Conservation (phyloP, 2,329 filamentous ascomycete species). For the Hirsutella rhossiliensis region DNA sequence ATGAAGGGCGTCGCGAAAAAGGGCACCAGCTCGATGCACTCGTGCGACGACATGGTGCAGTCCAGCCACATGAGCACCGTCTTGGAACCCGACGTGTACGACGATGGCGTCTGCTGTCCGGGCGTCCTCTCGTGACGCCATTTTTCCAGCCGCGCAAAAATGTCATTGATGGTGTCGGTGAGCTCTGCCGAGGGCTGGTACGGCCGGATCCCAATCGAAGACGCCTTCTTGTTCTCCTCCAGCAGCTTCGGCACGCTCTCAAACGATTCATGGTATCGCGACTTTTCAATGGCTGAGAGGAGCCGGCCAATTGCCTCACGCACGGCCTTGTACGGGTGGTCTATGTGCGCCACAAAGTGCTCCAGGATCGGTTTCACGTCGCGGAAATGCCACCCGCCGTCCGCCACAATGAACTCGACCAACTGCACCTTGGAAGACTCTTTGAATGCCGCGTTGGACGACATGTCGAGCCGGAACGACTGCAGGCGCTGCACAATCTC, state of each 20-base stretch:
- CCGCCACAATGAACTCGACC: slow-evolving; percentile 75
- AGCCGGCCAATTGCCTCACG: slow-evolving; percentile 89
- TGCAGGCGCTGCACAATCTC: slow-evolving; percentile 76
- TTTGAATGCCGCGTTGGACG: slow-evolving; percentile 95
- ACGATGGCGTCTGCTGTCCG: slow-evolving; percentile 84
- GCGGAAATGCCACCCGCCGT: slow-evolving; percentile 93
- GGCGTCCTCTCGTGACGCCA: slow-evolving; percentile 79
- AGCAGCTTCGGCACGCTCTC: slow-evolving; percentile 65
- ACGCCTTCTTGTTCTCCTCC: slow-evolving; percentile 64
- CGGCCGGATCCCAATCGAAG: slow-evolving; percentile 72
- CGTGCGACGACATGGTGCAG: slow-evolving; percentile 76
- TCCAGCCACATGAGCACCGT: slow-evolving; percentile 94
- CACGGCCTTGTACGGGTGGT: slow-evolving; percentile 96
- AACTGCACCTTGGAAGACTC: slow-evolving; percentile 94
- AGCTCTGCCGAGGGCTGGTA: slow-evolving; percentile 73
- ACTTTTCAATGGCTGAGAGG: slow-evolving; percentile 78
- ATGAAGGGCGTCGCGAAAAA: slow-evolving; percentile 90
- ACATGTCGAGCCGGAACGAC: slow-evolving; percentile 83
- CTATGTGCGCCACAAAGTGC: slow-evolving; percentile 81
- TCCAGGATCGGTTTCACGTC: slow-evolving; percentile 77
- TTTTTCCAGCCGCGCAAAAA: slow-evolving; percentile 69
- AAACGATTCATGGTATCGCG: slow-evolving; percentile 89
- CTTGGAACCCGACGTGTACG: slow-evolving; percentile 93
- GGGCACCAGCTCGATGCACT: slow-evolving; percentile 79
- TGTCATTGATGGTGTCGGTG: slow-evolving; percentile 53